Base-by-base conservation (phyloP, 371 early-diverging fungal species). In the Mucor velutinosus region DNA sequence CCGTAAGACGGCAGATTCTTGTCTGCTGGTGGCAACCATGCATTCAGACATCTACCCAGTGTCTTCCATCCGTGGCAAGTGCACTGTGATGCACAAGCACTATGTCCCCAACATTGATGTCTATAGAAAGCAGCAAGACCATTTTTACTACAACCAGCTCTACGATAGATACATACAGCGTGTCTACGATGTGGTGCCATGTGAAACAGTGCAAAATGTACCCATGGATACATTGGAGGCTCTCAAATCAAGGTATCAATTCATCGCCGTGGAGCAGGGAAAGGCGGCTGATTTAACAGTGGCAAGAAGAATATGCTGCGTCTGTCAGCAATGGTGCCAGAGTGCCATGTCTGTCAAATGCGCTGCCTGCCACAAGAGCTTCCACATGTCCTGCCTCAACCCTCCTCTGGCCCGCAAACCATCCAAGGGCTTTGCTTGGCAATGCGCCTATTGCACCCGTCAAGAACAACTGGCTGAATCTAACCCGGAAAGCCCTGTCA, bases 151-250 rank as follows among this genome's bases (percentile, higher is more conserved):
- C 73, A 79, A 85, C 64, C 94, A 93, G 70, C 82, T 95, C 23
- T 96, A 91, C 70, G 96, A 96, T 73, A 87, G 95, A 25, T 95
- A 93, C 77, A 95, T 92, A 43, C 92, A 90, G 58, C 90, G 94
- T 17, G 81, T 94, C 19, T 95, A 93, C 74, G 96, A 96, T 68
- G 92, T 95, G 4, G 76, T 95, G 3, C 94, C 96, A 1, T 86
- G 90, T 29, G 85, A 88, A 49, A 74, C 86, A 5, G 90, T 94
- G 41, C 90, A 88, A 60, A 95, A 95, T 66, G 89, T 94, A 17
- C 95, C 95, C 11, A 80, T 80, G 17, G 84, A 90, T 37, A 87
- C 93, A 19, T 79, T 87, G 23, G 82, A 81, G n/a, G 88, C 90
- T 37, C 82, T 95, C 6, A 70, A 65, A 23, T 78, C 85, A 55